Base-by-base conservation (phyloP, 805 yeast genomes). In the Nematodospora valgi region DNA sequence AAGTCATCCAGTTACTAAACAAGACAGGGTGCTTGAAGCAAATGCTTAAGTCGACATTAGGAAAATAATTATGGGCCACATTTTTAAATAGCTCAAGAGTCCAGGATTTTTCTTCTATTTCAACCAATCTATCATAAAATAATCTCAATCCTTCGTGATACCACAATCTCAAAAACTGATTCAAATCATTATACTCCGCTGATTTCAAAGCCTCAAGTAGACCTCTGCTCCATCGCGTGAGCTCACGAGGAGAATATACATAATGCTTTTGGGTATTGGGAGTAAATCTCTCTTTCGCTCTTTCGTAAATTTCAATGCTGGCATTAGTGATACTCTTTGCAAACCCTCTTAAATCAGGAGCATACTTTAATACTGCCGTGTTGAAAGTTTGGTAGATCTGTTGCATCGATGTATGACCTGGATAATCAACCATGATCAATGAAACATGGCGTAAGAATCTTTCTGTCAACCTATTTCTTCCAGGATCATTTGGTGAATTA, bases 211-310 rank as follows among this genome's bases (percentile, higher is more conserved):
- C 76, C 23, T 71, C 74, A 30, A 76, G 68, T 1, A 89, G 56
- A n/a, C 96, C 95, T 39, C 83, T 70, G 1, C 77, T 67, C 94
- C 95, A 86, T 38, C 98, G 64, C 0, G 97, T 87, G 10, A 89
- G 67, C 53, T 89, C 98, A 54, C 98, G 77, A 0, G 98, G 98
- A 15, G 94, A 81, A 51, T 82, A 83, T 0, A 86, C 62, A 48
- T 87, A 86, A 50, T 85, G 91, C 1, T 74, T 60, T 20, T 69
- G 76, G 0, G 46, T 40, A 0, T 39, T 38, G 0, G 59, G 34
- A 0, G 65, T 55, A 45, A 84, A 77, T 2, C 48, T 40, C 0
- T 39, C 29, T 27, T 61, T 70, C 8, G 82, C 72, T 17, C 47
- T 38, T 0, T 49, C 41, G 53, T 84, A 89, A 1, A 86, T 68